Percentiles rank a stretch among this genome's conserved stretches.
phyloP scores from a whole-genome alignment of 78 protist species.

The Salpingoeca rosetta region DNA sequence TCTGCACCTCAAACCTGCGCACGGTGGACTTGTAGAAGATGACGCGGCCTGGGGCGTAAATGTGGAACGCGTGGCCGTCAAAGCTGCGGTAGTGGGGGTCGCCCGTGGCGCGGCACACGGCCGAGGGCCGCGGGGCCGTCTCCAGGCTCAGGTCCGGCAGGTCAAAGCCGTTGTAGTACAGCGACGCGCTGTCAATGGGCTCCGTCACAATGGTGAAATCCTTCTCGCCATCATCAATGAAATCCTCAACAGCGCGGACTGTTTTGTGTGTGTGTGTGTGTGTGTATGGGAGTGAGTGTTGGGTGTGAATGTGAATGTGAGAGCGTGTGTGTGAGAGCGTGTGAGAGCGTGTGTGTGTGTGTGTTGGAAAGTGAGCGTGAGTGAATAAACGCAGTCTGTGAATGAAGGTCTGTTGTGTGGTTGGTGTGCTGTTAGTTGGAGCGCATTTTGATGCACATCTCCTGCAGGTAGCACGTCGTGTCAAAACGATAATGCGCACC shows the following conservation, averaged over 20 bases:
- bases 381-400: no score
- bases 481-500: no score
- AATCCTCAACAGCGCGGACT: neutral
- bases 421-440: no score
- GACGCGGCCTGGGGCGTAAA: neutral
- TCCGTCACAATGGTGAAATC: neutral
- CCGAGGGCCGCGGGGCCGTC: neutral
- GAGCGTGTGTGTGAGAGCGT: no score
- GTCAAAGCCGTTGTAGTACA: neutral
- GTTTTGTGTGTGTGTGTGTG: no score
- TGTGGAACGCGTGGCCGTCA: neutral
- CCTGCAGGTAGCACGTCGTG: no score
- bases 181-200: neutral
- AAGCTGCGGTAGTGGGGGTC: neutral
- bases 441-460: no score
- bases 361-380: no score
- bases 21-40: neutral
- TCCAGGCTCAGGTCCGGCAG: neutral
- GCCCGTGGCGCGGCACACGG: neutral
- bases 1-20: neutral
- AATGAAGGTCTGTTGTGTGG: no score
- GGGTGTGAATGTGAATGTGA: no score
- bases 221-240: neutral
- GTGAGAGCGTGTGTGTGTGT: no score
- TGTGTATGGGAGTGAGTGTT: no score